phyloP scores from a whole-genome alignment of 306 rosid genomes.

The Gastrolobium villosum region DNA sequence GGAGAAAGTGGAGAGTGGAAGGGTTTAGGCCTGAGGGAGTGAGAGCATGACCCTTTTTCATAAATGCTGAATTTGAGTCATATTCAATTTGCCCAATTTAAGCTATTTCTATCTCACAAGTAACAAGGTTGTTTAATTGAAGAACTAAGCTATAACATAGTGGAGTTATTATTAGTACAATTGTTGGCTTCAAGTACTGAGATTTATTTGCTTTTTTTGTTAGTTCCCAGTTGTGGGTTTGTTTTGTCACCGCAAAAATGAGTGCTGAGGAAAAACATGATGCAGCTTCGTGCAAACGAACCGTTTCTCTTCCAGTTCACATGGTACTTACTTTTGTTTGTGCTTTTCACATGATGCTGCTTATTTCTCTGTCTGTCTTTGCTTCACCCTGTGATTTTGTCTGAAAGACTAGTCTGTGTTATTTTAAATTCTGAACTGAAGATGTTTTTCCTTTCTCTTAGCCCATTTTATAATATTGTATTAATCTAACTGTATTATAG shows the following conservation, averaged over 20 bases:
- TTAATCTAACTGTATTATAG: not conserved
- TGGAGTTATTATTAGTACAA: too few species aligned
- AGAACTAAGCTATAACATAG: not conserved
- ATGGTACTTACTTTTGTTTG: conserved; percentile 54
- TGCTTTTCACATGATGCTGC: not conserved
- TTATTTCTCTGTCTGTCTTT: not conserved
- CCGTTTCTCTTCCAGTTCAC: conserved; percentile 53
- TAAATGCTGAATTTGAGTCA: conserved; percentile 49
- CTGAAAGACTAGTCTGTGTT: not conserved
- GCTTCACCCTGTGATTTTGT: not conserved
- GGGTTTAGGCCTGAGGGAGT: conserved; percentile 3
- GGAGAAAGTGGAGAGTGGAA: conserved; percentile 17
- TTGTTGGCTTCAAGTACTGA: conserved; percentile 27
- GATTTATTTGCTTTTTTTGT: conserved; percentile 36
- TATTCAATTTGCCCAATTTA: not conserved
- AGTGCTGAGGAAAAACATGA: conserved; percentile 51
- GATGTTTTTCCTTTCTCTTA: conserved; percentile 4
- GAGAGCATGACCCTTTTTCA: conserved; percentile 39
- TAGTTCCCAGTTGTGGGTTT: conserved; percentile 38
- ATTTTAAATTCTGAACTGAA: not conserved
- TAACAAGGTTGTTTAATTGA: not conserved
- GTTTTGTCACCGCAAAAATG: conserved; percentile 53
- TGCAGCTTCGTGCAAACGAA: conserved; percentile 49
- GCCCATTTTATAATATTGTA: not conserved
- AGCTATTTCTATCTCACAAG: not conserved